phyloP scores from a whole-genome alignment of 345 rosid species.

The Rhodomyrtus tomentosa region DNA sequence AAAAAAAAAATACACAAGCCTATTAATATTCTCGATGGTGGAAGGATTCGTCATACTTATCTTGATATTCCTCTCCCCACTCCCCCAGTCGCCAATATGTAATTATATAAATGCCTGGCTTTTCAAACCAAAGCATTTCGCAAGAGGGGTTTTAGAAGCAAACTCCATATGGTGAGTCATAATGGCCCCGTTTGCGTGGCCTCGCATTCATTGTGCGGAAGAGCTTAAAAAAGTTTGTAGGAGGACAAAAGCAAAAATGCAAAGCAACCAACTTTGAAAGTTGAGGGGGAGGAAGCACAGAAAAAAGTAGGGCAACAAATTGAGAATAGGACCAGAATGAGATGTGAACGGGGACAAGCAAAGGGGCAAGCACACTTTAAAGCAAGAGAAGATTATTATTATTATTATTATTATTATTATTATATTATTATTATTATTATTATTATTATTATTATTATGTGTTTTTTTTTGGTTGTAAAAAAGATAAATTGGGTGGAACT shows the following conservation, averaged over 20 bases:
- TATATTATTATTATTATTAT: too few species aligned
- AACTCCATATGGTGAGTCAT: neutral
- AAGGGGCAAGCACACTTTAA: neutral
- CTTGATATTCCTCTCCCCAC: neutral
- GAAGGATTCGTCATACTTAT: neutral
- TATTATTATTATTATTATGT: too few species aligned
- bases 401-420: too few species aligned
- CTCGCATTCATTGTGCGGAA: neutral
- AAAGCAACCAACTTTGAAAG: neutral
- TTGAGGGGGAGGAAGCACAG: neutral
- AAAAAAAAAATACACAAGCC: neutral
- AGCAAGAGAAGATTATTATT: constrained; percentile 1
- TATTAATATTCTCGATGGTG: neutral
- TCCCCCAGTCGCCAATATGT: neutral
- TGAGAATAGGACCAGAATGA: neutral
- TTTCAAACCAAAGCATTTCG: neutral
- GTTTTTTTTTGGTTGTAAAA: neutral
- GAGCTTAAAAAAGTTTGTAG: neutral
- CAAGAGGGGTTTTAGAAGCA: neutral
- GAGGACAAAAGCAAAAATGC: neutral
- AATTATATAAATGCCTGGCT: neutral
- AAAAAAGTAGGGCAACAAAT: neutral
- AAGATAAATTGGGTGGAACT: neutral
- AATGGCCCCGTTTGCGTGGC: neutral
- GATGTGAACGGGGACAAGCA: constrained; percentile 6